Percentiles rank a stretch among this genome's conserved stretches.
Conservation (phyloP, 495 filamentous ascomycete genomes). For the Xylaria venustula region DNA sequence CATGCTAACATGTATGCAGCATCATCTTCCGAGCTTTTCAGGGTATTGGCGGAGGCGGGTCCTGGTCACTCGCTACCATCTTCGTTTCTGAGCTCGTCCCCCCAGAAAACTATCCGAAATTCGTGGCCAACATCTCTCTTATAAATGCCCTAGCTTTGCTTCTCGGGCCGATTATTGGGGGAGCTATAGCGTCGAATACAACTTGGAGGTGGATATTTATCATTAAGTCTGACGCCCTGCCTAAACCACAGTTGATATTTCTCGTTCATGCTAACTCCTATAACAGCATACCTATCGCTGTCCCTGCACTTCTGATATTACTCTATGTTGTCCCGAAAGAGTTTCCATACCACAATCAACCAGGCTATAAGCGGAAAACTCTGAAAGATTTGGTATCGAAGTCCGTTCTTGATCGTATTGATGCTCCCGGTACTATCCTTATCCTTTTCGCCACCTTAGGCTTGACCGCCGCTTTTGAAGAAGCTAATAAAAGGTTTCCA, state of each 20-base stretch:
- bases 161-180: conserved; percentile 45
- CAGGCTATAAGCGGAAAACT: background rate
- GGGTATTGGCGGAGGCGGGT: conserved; percentile 54
- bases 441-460: conserved; percentile 23
- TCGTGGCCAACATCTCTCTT: conserved; percentile 46
- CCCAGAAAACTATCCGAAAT: conserved; percentile 40
- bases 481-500: conserved; percentile 23
- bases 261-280: too few relatives aligned
- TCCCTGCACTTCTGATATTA: conserved; percentile 22
- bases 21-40: conserved; percentile 56
- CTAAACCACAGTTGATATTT: too few relatives aligned
- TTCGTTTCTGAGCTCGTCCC: conserved; percentile 49
- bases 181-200: conserved; percentile 32
- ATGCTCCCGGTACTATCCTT: conserved; percentile 25
- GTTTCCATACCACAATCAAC: conserved; percentile 22
- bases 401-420: conserved; percentile 19
- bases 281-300: conserved; percentile 30
- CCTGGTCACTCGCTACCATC: conserved; percentile 50
- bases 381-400: conserved; percentile 10
- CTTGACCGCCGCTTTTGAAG: conserved; percentile 33
- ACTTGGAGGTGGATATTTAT: conserved; percentile 43
- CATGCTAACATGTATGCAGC: conserved; percentile 33
- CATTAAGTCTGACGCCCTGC: conserved; percentile 39
- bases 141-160: conserved; percentile 45
- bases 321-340: conserved; percentile 32